Percentiles rank a stretch among this genome's conserved stretches.
Evolutionary conservation across 148 eudicot genomes (phyloP).

Genomic region (Vaccinium corymbosum): DNA sequence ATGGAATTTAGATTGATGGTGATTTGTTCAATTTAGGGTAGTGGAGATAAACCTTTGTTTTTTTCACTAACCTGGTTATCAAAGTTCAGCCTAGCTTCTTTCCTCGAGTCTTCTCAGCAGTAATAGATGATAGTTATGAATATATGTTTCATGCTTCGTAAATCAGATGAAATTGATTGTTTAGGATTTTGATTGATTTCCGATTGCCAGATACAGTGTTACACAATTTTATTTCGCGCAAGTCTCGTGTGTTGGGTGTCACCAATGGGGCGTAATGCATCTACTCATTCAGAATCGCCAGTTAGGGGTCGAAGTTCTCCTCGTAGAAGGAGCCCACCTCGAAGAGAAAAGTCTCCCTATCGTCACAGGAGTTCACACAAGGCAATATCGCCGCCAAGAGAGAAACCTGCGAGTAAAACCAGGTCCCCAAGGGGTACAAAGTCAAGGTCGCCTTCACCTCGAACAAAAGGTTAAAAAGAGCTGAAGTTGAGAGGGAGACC

Average conservation of each 20-base stretch:
- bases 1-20: not conserved
- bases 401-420: conserved; percentile 34
- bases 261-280: conserved; percentile 52
- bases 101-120: not conserved
- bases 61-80: not conserved
- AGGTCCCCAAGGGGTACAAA: conserved; percentile 39
- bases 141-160: not conserved
- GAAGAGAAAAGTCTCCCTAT: conserved; percentile 68
- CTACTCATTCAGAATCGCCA: conserved; percentile 50
- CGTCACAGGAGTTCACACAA: conserved; percentile 55
- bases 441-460: conserved; percentile 62
- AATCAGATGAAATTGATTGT: not conserved
- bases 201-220: not conserved
- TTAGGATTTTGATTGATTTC: not conserved
- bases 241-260: conserved; percentile 16
- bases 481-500: conserved; percentile 49
- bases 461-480: conserved; percentile 62
- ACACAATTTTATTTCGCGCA: not conserved
- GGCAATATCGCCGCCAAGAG: conserved; percentile 45
- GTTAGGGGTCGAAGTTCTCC: conserved; percentile 43
- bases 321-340: conserved; percentile 56
- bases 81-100: not conserved
- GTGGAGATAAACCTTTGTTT: not conserved
- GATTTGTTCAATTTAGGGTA: not conserved
- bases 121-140: not conserved